Base-by-base conservation (phyloP, 1,284 basidiomycete genomes). In the Ceratobasidium sp. region DNA sequence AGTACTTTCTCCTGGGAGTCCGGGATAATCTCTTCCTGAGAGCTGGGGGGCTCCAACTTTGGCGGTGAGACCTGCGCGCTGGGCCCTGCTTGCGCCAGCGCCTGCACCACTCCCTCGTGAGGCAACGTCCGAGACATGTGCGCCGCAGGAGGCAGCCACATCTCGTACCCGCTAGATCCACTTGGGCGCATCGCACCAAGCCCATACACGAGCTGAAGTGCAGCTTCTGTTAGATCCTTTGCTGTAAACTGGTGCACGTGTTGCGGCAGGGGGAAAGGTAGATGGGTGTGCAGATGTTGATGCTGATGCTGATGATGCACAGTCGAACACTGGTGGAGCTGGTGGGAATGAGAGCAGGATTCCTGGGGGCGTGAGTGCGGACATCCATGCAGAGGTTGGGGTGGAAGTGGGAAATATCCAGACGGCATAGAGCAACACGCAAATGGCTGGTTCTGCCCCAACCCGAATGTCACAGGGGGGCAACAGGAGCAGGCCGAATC, bases 221-320 rank as follows among this genome's bases (percentile, higher is more conserved):
- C 57, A 44, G 71, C 71, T 46, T 74, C 71, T 35, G 71, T 74
- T 12, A 74, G 30, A 18, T 74, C 44, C 18, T 74, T 64, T 14
- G 71, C 59, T n/a, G 71, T 64, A 33, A 74, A 52, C 18, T 41
- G 46, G 44, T 35, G 41, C 55, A 46, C 14, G 10, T 55, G 55
- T 46, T 62, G 59, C 18, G 71, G 71, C 14, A 55, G 46, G 23
- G 59, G 71, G 27, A 62, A 57, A 30, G 57, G 71, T 7, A 59
- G 30, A 38, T 74, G 71, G 14, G 59, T 62, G 48, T 74, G 71
- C 33, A 59, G 69, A 41, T 71, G 69, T 46, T 71, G 67, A 33
- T 69, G 67, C 33, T 71, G 71, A 59, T 74, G 71, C 38, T 30
- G 27, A 30, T 74, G 71, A 23, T 74, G 59, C 23, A 62, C 27